Base-by-base conservation (phyloP, 768 basidiomycete genomes). In the Agaricus sinodeliciosus region DNA sequence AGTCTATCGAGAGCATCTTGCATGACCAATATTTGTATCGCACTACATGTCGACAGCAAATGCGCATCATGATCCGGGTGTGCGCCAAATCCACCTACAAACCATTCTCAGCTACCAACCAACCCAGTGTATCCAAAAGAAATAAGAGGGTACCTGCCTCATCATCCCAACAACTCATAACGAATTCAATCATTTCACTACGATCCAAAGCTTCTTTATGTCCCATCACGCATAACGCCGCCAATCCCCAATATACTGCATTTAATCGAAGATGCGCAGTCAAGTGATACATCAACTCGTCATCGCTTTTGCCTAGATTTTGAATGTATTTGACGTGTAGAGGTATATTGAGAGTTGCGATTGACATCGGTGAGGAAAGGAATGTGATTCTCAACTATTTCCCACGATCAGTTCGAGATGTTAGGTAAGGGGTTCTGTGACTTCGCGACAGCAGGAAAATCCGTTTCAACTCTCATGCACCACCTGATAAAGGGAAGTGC, bases 171-270 rank as follows among this genome's bases (percentile, higher is more conserved):
- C 96, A 99, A 59, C 83, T 85, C 83, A 94, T 79, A 48, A 97
- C 92, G 65, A 90, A 98, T 2, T 77, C 76, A 27, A 98, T 79
- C 78, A 90, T 90, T 57, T 91, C 92, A 22, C 91, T 82, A 37
- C 84, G 71, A 59, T 88, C 79, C 48, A 99, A 72, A 0, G 91
- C 91, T 45, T 94, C 87, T 50, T 81, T 72, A 42, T 78, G 79
- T 1, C 77, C 80, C 84, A 98, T 88, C 43, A 93, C 73, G 35
- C 78, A 87, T 2, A 95, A 71, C 0, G 96, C 93, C 0, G 88
- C 92, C 37, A 94, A 72, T 7, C 93, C 96, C 96, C 96, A 99
- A 67, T 96, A 99, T 7, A 98, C 75, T 2, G 94, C 95, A 66
- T 97, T 98, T 69, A 99, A 74, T 6, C 95, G 88, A 6, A 98